These are phyloP conservation scores for Pichia sp. DNA, from an alignment of 1,139 yeast genomes.

Conservation along the genomic window DNA sequence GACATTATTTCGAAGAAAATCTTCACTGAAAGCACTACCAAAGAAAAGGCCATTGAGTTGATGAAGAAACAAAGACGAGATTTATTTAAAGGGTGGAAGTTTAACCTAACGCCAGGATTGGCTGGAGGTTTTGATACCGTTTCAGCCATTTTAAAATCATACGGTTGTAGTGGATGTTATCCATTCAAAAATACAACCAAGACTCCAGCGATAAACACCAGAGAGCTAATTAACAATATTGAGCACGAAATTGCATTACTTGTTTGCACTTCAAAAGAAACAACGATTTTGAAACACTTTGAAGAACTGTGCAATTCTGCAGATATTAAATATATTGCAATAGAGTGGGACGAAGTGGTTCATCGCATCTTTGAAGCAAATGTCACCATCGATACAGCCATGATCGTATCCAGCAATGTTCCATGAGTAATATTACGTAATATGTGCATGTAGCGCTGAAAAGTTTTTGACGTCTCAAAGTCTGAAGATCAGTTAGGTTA, in stretches of 20 bases:
- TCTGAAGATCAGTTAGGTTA: too few relatives aligned
- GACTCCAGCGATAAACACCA: not conserved
- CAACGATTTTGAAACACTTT: slow-evolving; percentile 36
- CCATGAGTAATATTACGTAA: not conserved
- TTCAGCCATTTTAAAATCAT: slow-evolving; percentile 53
- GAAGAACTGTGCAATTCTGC: slow-evolving; percentile 26
- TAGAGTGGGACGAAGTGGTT: slow-evolving; percentile 69
- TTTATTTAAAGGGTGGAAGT: slow-evolving; percentile 36
- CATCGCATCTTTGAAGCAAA: slow-evolving; percentile 39
- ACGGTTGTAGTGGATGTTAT: slow-evolving; percentile 42
- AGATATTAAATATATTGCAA: slow-evolving; percentile 24
- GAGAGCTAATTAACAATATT: not conserved
- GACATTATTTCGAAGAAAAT: slow-evolving; percentile 18
- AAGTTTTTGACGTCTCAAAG: too few relatives aligned
- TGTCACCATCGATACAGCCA: not conserved
- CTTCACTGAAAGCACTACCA: slow-evolving; percentile 21
- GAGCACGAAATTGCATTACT: slow-evolving; percentile 13
- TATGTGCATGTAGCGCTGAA: too few relatives aligned
- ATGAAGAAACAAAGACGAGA: slow-evolving; percentile 23
- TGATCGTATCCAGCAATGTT: not conserved
- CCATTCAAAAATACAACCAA: slow-evolving; percentile 16
- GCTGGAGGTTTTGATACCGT: slow-evolving; percentile 64
- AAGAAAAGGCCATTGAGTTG: slow-evolving; percentile 25
- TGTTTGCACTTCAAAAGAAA: slow-evolving; percentile 29
- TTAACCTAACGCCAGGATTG: slow-evolving; percentile 54